Evolutionary conservation across 768 basidiomycete genomes (phyloP), one percentile per base, ranked within the genome.

Genomic region (Macrolepiota albuminosa): DNA sequence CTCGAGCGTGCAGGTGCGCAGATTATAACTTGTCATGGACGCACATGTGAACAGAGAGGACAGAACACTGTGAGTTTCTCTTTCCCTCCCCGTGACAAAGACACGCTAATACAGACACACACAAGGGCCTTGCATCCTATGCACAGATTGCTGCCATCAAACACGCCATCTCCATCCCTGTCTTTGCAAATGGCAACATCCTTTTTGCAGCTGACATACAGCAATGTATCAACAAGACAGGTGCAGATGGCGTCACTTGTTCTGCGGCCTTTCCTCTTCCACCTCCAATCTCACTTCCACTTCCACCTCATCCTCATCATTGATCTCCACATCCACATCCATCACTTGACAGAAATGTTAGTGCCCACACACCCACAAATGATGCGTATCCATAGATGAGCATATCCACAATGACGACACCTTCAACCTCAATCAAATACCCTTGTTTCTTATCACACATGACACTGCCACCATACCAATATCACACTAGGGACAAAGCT

Each of bases 171-270:
- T 85, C 84, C 0, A 84, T 99, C 0, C 96, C 96, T 4, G 95
- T 98, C 4, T 92, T 99, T 70, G 95, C 97, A 0, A 99, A 99
- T 71, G 97, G 97, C 31, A 98, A 98, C 70, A 93, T 45, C 21
- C 43, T 45, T 10, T 21, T 45, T 21, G 6, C 43, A 4, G 21
- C 43, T 9, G 21, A 45, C 21, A 5, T 45, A 13, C 21, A 45
- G 21, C 43, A 10, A 21, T 24, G 43, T 24, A 21, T 45, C 43
- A 2, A 24, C 21, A 9, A 45, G 43, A 45, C 43, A 45, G 10
- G 21, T 0, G n/a, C 21, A 24, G 43, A 97, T 66, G 95, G 86
- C 0, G 86, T 98, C 60, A 97, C 0, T 69, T 98, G 13, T 98
- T 92, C 65, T 72, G 73, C 14, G 76, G 68, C 39, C 69, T 74